Conservation (phyloP, 2,329 filamentous ascomycete species). For the Berkeleyomyces rouxiae region DNA sequence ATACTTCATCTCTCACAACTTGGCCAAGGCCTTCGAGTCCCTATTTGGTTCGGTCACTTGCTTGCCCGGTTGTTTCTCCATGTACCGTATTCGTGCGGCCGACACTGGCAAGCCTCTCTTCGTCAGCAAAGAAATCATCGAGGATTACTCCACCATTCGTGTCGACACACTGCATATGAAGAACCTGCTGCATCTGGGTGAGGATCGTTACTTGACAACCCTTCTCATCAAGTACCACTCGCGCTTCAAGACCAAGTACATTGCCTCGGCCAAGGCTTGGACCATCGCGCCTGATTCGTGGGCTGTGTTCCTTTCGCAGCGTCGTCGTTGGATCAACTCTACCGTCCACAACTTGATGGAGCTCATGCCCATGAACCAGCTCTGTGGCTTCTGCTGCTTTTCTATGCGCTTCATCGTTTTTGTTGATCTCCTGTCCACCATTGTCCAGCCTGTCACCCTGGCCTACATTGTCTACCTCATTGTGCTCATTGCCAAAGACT, state of each 20-base stretch:
- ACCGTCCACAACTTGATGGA: slow-evolving; percentile 96
- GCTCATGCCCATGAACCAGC: slow-evolving; percentile 78
- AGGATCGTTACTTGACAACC: slow-evolving; percentile 94
- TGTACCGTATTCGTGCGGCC: slow-evolving; percentile 92
- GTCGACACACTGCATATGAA: slow-evolving; percentile 99
- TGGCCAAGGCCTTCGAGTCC: slow-evolving; percentile 93
- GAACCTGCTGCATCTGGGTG: slow-evolving; percentile 88
- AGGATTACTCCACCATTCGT: slow-evolving; percentile 77
- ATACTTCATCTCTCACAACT: slow-evolving; percentile 97
- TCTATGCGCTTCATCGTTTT: slow-evolving; percentile 98
- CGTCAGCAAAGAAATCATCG: slow-evolving; percentile 80
- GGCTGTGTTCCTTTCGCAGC: slow-evolving; percentile 89
- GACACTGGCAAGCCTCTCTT: slow-evolving; percentile 93
- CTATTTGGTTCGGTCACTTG: slow-evolving; percentile 95
- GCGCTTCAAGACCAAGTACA: slow-evolving; percentile 97
- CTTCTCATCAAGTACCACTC: slow-evolving; percentile 81
- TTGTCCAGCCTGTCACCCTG: slow-evolving; percentile 81
- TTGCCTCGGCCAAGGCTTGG: slow-evolving; percentile 82
- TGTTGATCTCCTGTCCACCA: slow-evolving; percentile 75
- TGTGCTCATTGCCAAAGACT: slow-evolving; percentile 46
- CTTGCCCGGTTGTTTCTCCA: slow-evolving; percentile 95
- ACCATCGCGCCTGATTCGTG: slow-evolving; percentile 93
- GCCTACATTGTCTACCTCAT: slow-evolving; percentile 85
- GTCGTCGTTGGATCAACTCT: slow-evolving; percentile 98
- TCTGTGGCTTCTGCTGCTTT: slow-evolving; percentile 99